These are phyloP conservation scores for Austroboletus niveus DNA, from an alignment of 1,284 basidiomycete genomes.

Conservation along the genomic window DNA sequence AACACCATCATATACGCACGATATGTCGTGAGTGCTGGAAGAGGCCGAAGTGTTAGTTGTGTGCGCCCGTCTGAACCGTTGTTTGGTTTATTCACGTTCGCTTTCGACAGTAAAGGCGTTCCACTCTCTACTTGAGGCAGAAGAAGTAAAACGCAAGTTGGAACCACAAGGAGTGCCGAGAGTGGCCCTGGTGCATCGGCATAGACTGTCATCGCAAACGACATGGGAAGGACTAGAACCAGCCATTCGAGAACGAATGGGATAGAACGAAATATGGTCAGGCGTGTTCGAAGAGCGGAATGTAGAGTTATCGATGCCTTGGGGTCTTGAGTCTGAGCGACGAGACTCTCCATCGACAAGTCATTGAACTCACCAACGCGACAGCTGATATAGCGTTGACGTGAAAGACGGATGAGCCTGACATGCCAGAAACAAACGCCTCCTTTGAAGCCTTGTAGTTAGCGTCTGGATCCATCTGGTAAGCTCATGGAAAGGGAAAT, in stretches of 20 bases:
- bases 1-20: conserved; percentile 95
- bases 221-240: conserved; percentile 71
- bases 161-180: conserved; percentile 47
- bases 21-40: conserved; percentile 84
- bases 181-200: conserved; percentile 58
- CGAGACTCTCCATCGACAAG: not conserved
- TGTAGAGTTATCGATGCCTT: conserved; percentile 75
- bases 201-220: conserved; percentile 78
- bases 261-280: conserved; percentile 36
- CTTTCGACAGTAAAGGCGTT: conserved; percentile 49
- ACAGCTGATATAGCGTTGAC: conserved; percentile 75
- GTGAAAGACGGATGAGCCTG: conserved; percentile 73
- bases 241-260: conserved; percentile 59
- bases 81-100: conserved; percentile 19
- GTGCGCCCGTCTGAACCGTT: conserved; percentile 3
- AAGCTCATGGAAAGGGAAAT: too few relatives aligned
- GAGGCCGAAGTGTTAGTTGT: conserved; percentile 34
- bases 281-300: conserved; percentile 52
- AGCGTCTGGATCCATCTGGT: not conserved
- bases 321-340: conserved; percentile 15
- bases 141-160: conserved; percentile 43
- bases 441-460: conserved; percentile 84
- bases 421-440: conserved; percentile 80
- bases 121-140: conserved; percentile 44
- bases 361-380: conserved; percentile 59